A percentile compares a stretch with the other conserved stretches of the same genome.
Conservation (phyloP, 2,329 filamentous ascomycete genomes). For the Capronia americana region DNA sequence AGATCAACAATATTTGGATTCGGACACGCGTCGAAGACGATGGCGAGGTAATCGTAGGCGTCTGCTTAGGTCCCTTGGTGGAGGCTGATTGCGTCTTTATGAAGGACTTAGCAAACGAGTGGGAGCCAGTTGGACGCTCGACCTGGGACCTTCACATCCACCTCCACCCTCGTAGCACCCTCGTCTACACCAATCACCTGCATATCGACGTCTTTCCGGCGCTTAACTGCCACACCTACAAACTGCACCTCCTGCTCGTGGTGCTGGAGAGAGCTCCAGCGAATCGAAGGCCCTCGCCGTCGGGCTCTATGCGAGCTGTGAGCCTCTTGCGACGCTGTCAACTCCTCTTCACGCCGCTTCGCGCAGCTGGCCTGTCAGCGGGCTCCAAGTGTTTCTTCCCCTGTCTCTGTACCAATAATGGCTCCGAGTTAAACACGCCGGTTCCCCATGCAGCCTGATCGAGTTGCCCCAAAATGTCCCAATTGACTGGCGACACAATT, state of each 20-base stretch:
- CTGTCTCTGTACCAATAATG: slow-evolving; percentile 17
- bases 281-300: slow-evolving; percentile 21
- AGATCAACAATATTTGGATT: neutral
- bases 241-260: slow-evolving; percentile 21
- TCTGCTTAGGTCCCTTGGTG: neutral
- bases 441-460: slow-evolving; percentile 28
- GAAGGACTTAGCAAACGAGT: slow-evolving; percentile 4
- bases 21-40: neutral
- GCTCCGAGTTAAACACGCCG: slow-evolving; percentile 21
- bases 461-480: slow-evolving; percentile 33
- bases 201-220: slow-evolving; percentile 22
- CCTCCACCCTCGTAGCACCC: neutral
- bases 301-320: slow-evolving; percentile 23
- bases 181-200: slow-evolving; percentile 12
- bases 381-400: slow-evolving; percentile 32
- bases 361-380: slow-evolving; percentile 38
- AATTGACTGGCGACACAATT: slow-evolving; percentile 28
- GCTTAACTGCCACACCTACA: slow-evolving; percentile 29
- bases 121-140: slow-evolving; percentile 10
- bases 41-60: neutral
- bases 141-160: neutral
- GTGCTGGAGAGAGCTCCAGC: slow-evolving; percentile 19
- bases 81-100: slow-evolving; percentile 19
- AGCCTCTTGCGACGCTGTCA: slow-evolving; percentile 16
- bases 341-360: slow-evolving; percentile 22